Percentiles rank a stretch among this genome's conserved stretches.
Conservation (phyloP, 768 basidiomycete genomes). For the Suillus fuscotomentosus region DNA sequence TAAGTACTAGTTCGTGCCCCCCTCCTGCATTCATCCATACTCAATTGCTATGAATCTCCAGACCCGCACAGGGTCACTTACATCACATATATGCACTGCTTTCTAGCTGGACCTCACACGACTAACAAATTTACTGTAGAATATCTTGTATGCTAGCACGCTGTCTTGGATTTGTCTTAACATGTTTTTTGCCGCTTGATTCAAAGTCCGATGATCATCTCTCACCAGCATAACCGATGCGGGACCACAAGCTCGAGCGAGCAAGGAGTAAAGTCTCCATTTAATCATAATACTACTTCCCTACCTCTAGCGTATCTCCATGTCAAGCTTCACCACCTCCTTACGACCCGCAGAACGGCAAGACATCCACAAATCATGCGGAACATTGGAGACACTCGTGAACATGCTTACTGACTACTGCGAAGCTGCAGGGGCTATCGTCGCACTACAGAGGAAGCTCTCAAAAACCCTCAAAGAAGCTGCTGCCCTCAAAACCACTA, state of each 20-base stretch:
- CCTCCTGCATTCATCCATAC: not conserved
- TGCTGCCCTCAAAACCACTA: slow-evolving; percentile 56
- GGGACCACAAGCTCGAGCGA: not conserved
- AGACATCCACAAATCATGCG: slow-evolving; percentile 82
- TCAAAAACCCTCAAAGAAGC: slow-evolving; percentile 69
- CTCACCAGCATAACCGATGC: not conserved
- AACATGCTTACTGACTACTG: slow-evolving; percentile 71
- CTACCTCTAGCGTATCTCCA: too few species aligned
- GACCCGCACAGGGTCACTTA: not conserved
- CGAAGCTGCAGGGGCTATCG: slow-evolving; percentile 63
- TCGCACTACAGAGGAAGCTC: slow-evolving; percentile 70
- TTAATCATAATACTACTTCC: not conserved
- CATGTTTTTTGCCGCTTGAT: not conserved
- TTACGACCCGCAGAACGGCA: slow-evolving; percentile 52
- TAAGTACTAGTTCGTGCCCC: not conserved
- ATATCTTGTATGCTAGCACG: not conserved
- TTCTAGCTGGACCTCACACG: not conserved
- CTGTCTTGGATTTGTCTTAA: not conserved
- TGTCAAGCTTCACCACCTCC: slow-evolving; percentile 14
- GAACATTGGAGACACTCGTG: slow-evolving; percentile 67
- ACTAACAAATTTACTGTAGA: not conserved
- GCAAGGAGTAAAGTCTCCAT: not conserved
- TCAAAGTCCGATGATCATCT: slow-evolving; percentile 2
- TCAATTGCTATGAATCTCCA: not conserved
- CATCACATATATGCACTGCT: not conserved